Base-by-base conservation (phyloP, 2,329 filamentous ascomycete species). In the Xylaria polymorpha region DNA sequence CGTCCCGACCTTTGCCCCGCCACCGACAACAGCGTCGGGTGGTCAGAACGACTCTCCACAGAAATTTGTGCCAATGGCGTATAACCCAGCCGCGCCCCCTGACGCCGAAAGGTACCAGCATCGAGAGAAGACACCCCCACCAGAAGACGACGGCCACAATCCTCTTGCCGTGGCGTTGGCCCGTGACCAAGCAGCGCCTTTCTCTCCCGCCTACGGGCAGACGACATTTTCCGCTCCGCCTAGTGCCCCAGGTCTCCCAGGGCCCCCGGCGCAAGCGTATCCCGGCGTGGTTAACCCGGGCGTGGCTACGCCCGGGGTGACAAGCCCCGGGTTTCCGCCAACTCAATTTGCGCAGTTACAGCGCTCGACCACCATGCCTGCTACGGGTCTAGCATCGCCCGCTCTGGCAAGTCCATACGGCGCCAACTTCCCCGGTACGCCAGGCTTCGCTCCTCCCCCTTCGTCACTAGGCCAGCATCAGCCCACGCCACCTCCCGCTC, bases 11-110 rank as follows among this genome's bases (percentile, higher is more conserved):
- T 84, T 84, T 64, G 80, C 81, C 1, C 78, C 81, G 12, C 83
- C 83, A 4, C 83, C 83, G 1, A 76, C 80, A 5, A 80, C 81
- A 15, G 72, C 64, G 63, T 79, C 80, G 35, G 73, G 69, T 67
- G 69, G 74, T 65, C 66, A 75, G 69, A 71, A 74, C 37, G 79
- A 76, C 72, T 80, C 79, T 53, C 80, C 77, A 67, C 81, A 79
- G 41, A 84, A 76, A 74, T 91, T 90, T 73, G 84, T 81, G 8
- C 90, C 91, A 0, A 89, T 93, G 82, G 87, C 91, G 2, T 94
- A 94, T 77, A 94, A 94, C 77, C 92, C 92, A 3, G 92, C 92
- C 0, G 92, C 92, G 1, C 92, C 92, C 4, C 86, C 91, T 0
- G 91, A 91, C 0, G 91, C 92, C 0, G 92, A 94, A 78, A 84